phyloP scores from a whole-genome alignment of 805 yeast genomes.

The Yueomyces sp. region DNA sequence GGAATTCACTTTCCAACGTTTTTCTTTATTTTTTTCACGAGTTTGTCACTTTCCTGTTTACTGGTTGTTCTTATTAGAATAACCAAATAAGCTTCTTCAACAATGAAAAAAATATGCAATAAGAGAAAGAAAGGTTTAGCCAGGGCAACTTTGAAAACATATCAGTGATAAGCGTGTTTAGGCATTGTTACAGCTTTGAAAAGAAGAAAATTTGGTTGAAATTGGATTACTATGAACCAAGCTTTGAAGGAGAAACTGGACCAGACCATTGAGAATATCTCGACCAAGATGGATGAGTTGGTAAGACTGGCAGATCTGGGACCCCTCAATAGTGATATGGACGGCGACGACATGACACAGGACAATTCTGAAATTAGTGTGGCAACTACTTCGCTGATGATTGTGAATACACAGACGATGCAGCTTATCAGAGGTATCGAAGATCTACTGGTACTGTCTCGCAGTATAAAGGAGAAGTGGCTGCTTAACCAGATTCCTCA shows the following conservation, averaged over 20 bases:
- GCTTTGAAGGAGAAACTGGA: slow-evolving; percentile 19
- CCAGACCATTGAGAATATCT: slow-evolving; percentile 17
- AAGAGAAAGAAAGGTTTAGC: too few relatives aligned
- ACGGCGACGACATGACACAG: slow-evolving; percentile 1
- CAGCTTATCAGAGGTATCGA: slow-evolving; percentile 23
- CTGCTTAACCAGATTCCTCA: slow-evolving; percentile 20
- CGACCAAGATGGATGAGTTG: slow-evolving; percentile 18
- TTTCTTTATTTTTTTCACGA: too few relatives aligned
- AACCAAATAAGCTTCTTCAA: too few relatives aligned
- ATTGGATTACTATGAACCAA: slow-evolving; percentile 2
- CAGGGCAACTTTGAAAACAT: too few relatives aligned
- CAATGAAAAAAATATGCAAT: too few relatives aligned
- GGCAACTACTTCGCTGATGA: slow-evolving; percentile 17
- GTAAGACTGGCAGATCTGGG: slow-evolving; percentile 16
- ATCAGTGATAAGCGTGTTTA: too few relatives aligned
- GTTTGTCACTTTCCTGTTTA: too few relatives aligned
- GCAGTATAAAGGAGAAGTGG: slow-evolving; percentile 24
- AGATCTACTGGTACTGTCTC: slow-evolving; percentile 21
- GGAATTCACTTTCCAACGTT: too few relatives aligned
- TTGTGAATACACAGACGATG: slow-evolving; percentile 19
- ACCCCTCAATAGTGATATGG: slow-evolving; percentile 6
- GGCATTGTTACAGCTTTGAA: too few relatives aligned
- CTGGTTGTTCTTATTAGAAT: too few relatives aligned
- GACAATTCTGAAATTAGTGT: slow-evolving; percentile 10
- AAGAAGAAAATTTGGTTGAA: too few relatives aligned